Base-by-base conservation (phyloP, 768 basidiomycete genomes). In the Rhizopogon roseolus region DNA sequence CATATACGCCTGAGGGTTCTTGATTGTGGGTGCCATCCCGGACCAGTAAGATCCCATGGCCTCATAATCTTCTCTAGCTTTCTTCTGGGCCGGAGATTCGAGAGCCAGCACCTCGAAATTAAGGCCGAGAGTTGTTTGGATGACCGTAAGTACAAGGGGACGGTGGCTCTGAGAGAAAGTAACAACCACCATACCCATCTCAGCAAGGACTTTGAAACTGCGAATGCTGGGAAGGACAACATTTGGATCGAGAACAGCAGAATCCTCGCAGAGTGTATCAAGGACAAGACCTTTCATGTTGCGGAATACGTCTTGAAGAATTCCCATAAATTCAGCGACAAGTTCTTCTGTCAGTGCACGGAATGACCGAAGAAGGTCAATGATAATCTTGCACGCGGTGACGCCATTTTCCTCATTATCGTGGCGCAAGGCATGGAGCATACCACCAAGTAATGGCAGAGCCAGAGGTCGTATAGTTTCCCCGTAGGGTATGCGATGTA, bases 361-460 rank as follows among this genome's bases (percentile, higher is more conserved):
- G 66, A 88, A 90, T 49, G 79, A 82, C 46, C 96, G 84, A 63
- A 90, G 81, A 19, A 94, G 77, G 71, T 99, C 96, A 54, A 93
- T 86, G 63, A 97, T 78, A 53, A 86, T 88, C 72, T 98, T 98
- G 79, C 94, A 92, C 52, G 88, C 89, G 2, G 85, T 79, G 32
- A 88, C 79, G 2, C 91, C 97, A 64, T 94, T 95, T 66, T 99
- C 97, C 71, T 99, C 97, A 66, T 97, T 98, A 73, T 99, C 97
- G 59, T 81, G 75, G 25, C 88, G 85, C 29, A 98, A 77, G 50
- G 93, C 76, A 57, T 91, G 79, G 37, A 98, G 77, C 84, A 97
- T 85, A 50, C 92, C 85, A 52, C 77, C 77, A 66, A 90, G 88
- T 42, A 98, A 80, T 2, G 78, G 66, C 13, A 78, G 71, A 16